Evolutionary conservation across 352 stramenopile species (phyloP).

Genomic region (Aphanomyces invadans): DNA sequence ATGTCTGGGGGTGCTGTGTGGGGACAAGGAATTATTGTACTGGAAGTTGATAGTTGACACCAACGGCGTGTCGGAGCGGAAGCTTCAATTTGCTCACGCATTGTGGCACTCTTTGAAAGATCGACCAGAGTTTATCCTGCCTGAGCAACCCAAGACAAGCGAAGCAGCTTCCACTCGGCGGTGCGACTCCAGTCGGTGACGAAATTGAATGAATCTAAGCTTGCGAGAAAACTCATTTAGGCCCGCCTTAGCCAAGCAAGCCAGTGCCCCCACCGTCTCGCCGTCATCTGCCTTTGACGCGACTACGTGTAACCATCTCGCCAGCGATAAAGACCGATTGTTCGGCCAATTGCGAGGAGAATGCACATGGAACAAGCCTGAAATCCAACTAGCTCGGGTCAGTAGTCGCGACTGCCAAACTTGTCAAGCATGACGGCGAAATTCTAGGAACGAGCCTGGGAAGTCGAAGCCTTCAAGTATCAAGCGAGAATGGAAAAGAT

Average conservation of each 20-base stretch:
- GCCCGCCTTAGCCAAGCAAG: too few species aligned
- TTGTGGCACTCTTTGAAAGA: constrained; percentile 56
- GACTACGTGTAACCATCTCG: too few species aligned
- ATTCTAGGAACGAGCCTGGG: constrained; percentile 43
- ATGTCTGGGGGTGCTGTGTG: constrained; percentile 34
- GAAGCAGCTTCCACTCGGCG: too few species aligned
- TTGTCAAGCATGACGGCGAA: too few species aligned
- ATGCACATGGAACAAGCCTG: constrained; percentile 65
- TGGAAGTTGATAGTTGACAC: constrained; percentile 55
- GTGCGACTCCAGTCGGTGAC: too few species aligned
- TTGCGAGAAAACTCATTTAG: too few species aligned
- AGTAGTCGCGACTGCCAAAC: too few species aligned
- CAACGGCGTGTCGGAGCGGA: constrained; percentile 30
- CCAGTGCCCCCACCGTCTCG: too few species aligned
- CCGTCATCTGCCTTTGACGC: too few species aligned
- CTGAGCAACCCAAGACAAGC: not conserved
- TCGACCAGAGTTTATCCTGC: constrained; percentile 31
- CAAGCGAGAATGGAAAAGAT: constrained; percentile 63
- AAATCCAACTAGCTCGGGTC: constrained; percentile 51
- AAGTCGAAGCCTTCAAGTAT: constrained; percentile 56
- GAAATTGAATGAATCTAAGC: too few species aligned
- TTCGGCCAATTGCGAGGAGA: constrained; percentile 64
- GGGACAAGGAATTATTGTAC: not conserved
- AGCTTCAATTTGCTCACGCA: constrained; percentile 41
- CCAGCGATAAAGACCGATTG: constrained; percentile 33